Base-by-base conservation (phyloP, 75 land plant species). In the Pinus taeda region DNA sequence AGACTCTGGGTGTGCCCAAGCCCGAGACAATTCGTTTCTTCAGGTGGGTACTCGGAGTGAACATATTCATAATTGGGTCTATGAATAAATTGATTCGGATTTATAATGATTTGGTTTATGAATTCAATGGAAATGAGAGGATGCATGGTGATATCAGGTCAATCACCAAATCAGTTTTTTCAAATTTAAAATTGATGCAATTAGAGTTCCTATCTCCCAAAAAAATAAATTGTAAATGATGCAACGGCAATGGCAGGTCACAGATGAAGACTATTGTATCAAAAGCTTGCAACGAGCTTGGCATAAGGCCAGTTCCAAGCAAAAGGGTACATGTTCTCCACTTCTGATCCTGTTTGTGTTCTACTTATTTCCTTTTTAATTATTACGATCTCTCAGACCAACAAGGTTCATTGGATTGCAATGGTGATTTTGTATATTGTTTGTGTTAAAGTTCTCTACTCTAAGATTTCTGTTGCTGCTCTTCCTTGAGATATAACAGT, bases 211-310 rank as follows among this genome's bases (percentile, higher is more conserved):
- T 49, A 11, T 49, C 55, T 49, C 55, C 11, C 55, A 5, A 49
- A 9, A 49, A 49, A 49, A 49, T 49, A 49, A 9, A 49, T 9
- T 49, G 12, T 49, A 9, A 49, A 49, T 49, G 55, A 49, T 49
- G 55, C 55, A 49, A 49, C 11, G 55, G 12, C 1, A 49, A 9
- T 66, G 85, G n/a, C 77, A 93, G 94, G 86, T 90, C 97, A 55
- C 98, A 93, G 70, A 93, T 95, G 94, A 92, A 89, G 82, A 93
- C 95, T 18, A 89, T 95, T 62, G 86, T 95, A 15, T 81, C 98
- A 18, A 95, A 86, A 74, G 95, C 95, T 14, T 95, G 98, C 73
- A 89, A 78, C 20, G 98, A 95, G 86, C 93, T 95, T 33, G 91
- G 79, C 9, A 89, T 95, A 58, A 86, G 88, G 67, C 85, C 95